Base-by-base conservation (phyloP, 1,284 basidiomycete genomes). In the Cutaneotrichosporon arboriforme region DNA sequence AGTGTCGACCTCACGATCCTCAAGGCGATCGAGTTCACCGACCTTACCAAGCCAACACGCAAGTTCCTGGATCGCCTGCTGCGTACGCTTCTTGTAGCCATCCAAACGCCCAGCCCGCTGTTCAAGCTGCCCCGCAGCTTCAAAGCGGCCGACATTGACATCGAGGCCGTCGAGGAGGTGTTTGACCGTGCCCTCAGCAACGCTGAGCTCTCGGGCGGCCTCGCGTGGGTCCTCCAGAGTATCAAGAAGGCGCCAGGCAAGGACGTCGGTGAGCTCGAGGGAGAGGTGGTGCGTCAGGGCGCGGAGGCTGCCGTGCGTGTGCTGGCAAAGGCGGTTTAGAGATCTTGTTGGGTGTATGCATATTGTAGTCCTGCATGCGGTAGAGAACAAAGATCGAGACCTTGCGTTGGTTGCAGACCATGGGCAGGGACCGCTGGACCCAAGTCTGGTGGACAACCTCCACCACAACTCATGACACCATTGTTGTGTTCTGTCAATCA, bases 21-120 rank as follows among this genome's bases (percentile, higher is more conserved):
- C 59, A 97, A 94, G 81, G 88, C 90, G 12, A 79, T 96, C 37
- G 88, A 92, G 65, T 94, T 96, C 68, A 85, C 84, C 0, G 62
- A 77, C 1, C 78, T 92, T 46, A 84, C 87, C 60, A 73, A 81
- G 4, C 79, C 80, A 49, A 82, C 87, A 4, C 76, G 69, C 3
- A 72, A 68, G 17, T 96, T 94, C 73, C 76, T 96, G 45, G 77
- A 76, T 52, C 81, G 84, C 46, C 73, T 93, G 48, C 78, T 94
- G 57, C 72, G 78, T 9, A 80, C 85, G 52, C 70, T 88, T 20
- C 82, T 92, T 61, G 71, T 88, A 49, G 81, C 82, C 46, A 85
- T 83, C 33, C 91, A 94, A 69, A 79, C 82, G 0, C 69, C 82
- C 0, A 85, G 84, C 0, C 89, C 90, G 0, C 58, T 76, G 3